Base-by-base conservation (phyloP, 2,329 filamentous ascomycete genomes). In the Scedosporium apiospermum region DNA sequence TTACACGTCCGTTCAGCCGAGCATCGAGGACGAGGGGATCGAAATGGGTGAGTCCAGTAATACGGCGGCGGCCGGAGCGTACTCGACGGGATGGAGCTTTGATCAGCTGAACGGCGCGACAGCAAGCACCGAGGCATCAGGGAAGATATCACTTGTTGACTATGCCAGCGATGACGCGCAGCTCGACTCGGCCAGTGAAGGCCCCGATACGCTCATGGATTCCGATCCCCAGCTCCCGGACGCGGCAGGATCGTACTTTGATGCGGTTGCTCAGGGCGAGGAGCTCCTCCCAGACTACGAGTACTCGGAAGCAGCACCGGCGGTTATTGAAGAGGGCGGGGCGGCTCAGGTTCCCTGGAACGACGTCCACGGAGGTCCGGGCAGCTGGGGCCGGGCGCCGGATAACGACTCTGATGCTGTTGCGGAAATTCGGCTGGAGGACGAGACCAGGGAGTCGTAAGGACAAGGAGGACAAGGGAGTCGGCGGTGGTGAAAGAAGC, bases 1-100 rank as follows among this genome's bases (percentile, higher is more conserved):
- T 1, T 77, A 77, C 63, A 69, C 68, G 16, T 66, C 66, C 21
- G 69, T 80, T 27, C 78, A 76, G 16, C 70, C 71, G 55, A 80
- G 76, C 65, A 77, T 80, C 63, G 80, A 82, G 63, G 80, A 82
- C 53, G 81, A 83, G 65, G 77, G 73, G 21, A 75, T 79, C 44
- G 76, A 75, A 60, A 68, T 78, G 64, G 66, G 71, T 30, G 75
- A 53, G 55, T 59, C 61, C 59, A 58, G 44, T 51, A 58, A 62
- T 26, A 75, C 58, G 71, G 71, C 58, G 71, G 72, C 42, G 67
- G 61, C 70, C 41, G 70, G 69, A 46, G 71, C 73, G 16, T 64
- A 75, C 49, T 69, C 69, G 23, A 73, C 77, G 64, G 66, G 68
- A 41, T 85, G 82, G 82, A 80, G 69, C 65, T 84, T 84, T 65